These are phyloP conservation scores for Sclerotinia spermophila DNA, from an alignment of 2,329 filamentous ascomycete genomes.

Conservation along the genomic window DNA sequence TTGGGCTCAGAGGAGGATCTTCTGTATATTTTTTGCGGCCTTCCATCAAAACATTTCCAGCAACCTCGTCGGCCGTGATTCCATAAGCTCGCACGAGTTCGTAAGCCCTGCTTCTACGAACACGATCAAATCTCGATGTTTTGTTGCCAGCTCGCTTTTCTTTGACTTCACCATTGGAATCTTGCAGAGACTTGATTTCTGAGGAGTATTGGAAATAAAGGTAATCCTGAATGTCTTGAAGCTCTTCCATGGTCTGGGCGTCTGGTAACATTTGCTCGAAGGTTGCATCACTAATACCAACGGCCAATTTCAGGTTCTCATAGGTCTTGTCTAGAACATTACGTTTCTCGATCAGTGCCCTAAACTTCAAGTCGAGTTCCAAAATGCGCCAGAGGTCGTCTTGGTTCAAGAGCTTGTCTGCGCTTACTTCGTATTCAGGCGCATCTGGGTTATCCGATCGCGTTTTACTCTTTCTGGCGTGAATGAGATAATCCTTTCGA, in stretches of 20 bases:
- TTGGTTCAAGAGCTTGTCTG: slow-evolving; percentile 86
- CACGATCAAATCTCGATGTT: slow-evolving; percentile 75
- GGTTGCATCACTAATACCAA: slow-evolving; percentile 65
- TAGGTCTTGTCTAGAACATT: slow-evolving; percentile 78
- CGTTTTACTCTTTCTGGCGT: slow-evolving; percentile 68
- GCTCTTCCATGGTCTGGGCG: slow-evolving; percentile 85
- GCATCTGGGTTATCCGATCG: slow-evolving; percentile 61
- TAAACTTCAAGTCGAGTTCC: slow-evolving; percentile 92
- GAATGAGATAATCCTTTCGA: slow-evolving; percentile 94
- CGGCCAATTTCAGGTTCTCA: slow-evolving; percentile 61
- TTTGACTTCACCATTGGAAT: slow-evolving; percentile 59
- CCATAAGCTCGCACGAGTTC: slow-evolving; percentile 84
- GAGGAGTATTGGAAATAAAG: slow-evolving; percentile 88
- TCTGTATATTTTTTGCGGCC: slow-evolving; percentile 80
- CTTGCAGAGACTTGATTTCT: slow-evolving; percentile 75
- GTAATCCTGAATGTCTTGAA: slow-evolving; percentile 96
- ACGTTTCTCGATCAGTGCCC: slow-evolving; percentile 87
- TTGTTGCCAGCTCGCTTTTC: slow-evolving; percentile 74
- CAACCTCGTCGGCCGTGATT: slow-evolving; percentile 82
- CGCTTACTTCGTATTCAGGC: slow-evolving; percentile 68
- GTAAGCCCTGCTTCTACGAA: slow-evolving; percentile 76
- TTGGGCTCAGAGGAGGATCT: slow-evolving; percentile 73
- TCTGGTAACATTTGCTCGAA: slow-evolving; percentile 79
- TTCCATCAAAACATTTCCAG: slow-evolving; percentile 76
- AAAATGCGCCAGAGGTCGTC: slow-evolving; percentile 94